These are phyloP conservation scores for Diplosphaera chodatii DNA, from an alignment of 139 green algal species.

Conservation along the genomic window DNA sequence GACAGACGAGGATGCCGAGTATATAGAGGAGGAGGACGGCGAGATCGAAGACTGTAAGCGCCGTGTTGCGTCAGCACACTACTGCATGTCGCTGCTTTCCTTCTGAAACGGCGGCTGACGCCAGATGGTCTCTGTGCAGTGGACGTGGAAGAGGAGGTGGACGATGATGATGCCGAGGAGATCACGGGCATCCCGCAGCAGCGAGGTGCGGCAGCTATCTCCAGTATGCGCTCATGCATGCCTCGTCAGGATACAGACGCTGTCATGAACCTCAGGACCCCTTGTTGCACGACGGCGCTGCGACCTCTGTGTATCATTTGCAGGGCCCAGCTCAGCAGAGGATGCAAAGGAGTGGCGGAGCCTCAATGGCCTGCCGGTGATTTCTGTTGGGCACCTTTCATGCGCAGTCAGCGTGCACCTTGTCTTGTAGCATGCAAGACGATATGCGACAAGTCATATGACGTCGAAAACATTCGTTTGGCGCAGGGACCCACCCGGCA, in stretches of 20 bases:
- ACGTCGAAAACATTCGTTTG: too few relatives aligned
- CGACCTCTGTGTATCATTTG: too few relatives aligned
- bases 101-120: too few relatives aligned
- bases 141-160: background rate
- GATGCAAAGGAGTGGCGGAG: constrained; percentile 3
- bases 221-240: background rate
- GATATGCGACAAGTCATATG: too few relatives aligned
- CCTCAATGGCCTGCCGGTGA: constrained; percentile 1
- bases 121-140: background rate
- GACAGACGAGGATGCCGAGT: background rate
- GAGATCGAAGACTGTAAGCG: background rate
- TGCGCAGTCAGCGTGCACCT: too few relatives aligned
- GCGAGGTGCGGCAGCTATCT: background rate
- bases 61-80: background rate
- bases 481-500: constrained; percentile 39
- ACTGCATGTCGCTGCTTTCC: too few relatives aligned
- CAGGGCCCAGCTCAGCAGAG: background rate
- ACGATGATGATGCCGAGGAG: background rate
- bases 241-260: too few relatives aligned
- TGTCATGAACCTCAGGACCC: too few relatives aligned
- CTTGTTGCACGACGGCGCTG: too few relatives aligned
- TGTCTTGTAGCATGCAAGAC: too few relatives aligned
- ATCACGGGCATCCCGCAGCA: background rate
- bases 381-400: too few relatives aligned
- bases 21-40: background rate